Conservation (phyloP, 768 basidiomycete genomes). For the Mrakia blollopis region DNA sequence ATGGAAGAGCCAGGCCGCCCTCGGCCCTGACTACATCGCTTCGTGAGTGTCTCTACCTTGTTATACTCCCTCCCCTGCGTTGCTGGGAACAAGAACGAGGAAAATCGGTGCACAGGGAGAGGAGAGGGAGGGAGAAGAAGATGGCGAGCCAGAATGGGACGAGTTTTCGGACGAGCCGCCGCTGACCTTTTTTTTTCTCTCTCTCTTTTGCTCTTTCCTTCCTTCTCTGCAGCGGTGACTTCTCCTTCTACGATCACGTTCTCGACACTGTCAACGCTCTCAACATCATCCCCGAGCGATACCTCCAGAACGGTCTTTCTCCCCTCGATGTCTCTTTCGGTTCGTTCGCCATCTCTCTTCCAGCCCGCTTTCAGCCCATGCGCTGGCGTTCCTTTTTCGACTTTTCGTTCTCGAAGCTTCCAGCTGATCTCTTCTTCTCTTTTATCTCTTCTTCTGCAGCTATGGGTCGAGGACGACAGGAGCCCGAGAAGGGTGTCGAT, state of each 20-base stretch:
- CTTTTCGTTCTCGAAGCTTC: not conserved
- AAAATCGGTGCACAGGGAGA: not conserved
- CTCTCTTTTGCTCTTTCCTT: constrained; percentile 11
- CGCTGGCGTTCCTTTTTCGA: not conserved
- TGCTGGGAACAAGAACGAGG: not conserved
- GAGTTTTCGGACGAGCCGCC: not conserved
- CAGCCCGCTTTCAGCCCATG: not conserved
- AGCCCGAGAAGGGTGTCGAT: constrained; percentile 72
- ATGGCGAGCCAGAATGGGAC: not conserved
- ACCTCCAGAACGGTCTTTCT: constrained; percentile 76
- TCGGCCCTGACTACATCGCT: constrained; percentile 83
- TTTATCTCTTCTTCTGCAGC: constrained; percentile 43
- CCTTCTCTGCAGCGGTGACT: constrained; percentile 72
- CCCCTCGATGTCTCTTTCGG: constrained; percentile 91
- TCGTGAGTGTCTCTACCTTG: constrained; percentile 55
- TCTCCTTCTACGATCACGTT: constrained; percentile 97
- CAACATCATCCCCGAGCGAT: constrained; percentile 68
- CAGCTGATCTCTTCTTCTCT: constrained; percentile 17
- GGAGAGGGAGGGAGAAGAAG: too few species aligned
- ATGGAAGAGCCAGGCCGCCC: constrained; percentile 64
- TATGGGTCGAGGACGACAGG: constrained; percentile 97
- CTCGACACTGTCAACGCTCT: constrained; percentile 93
- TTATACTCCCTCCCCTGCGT: too few species aligned
- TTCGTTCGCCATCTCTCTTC: constrained; percentile 31
- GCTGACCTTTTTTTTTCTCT: not conserved